Conservation (phyloP, 139 green algal genomes). For the Coelastrella sp. region DNA sequence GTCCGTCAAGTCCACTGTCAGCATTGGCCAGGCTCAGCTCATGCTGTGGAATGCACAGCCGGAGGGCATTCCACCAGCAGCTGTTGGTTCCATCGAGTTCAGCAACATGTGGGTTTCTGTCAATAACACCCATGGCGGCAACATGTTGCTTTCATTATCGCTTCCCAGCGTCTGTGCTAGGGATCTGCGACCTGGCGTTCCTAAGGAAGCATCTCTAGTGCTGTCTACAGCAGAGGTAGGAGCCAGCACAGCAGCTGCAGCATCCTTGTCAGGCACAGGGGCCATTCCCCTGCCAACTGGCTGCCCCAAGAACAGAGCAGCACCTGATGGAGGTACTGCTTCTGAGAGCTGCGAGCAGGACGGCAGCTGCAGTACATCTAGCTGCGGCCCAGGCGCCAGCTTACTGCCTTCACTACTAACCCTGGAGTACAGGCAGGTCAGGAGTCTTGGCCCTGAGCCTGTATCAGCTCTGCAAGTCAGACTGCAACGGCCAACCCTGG, state of each 20-base stretch:
- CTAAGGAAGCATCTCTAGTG: slow-evolving; percentile 72
- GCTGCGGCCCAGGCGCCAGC: background rate
- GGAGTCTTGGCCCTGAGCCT: background rate
- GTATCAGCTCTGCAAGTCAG: slow-evolving; percentile 67
- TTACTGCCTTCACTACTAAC: slow-evolving; percentile 65
- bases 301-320: background rate
- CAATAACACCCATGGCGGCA: slow-evolving; percentile 49
- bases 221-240: slow-evolving; percentile 69
- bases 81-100: slow-evolving; percentile 45
- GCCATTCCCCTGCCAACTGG: background rate
- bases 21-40: slow-evolving; percentile 72
- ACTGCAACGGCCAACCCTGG: slow-evolving; percentile 88
- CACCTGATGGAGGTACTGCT: background rate
- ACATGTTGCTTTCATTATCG: slow-evolving; percentile 70
- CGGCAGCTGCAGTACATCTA: slow-evolving; percentile 21
- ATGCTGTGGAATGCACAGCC: slow-evolving; percentile 64
- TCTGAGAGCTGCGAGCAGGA: background rate
- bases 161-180: slow-evolving; percentile 76
- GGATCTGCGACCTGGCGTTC: slow-evolving; percentile 77
- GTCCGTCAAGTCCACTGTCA: slow-evolving; percentile 59
- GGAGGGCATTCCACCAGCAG: slow-evolving; percentile 7
- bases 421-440: slow-evolving; percentile 56
- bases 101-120: slow-evolving; percentile 72
- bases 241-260: background rate
- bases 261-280: slow-evolving; percentile 12